Evolutionary conservation across 495 filamentous ascomycete species (phyloP).

Genomic region (Penicillium turbatum): DNA sequence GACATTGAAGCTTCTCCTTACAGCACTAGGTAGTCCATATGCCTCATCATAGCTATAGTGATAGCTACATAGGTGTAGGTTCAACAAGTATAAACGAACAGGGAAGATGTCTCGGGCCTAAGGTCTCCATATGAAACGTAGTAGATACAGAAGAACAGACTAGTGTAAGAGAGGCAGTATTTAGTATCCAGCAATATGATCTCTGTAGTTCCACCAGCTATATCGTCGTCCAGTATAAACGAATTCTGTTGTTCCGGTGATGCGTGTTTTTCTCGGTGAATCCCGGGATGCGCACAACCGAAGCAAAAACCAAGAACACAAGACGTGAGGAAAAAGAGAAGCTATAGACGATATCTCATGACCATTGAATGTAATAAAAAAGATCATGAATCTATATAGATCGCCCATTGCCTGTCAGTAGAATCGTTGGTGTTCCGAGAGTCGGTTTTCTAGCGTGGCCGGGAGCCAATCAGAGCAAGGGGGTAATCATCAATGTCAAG

Average conservation of each 20-base stretch:
- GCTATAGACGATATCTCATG: not conserved
- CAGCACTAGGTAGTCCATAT: no score
- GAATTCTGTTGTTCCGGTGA: constrained; percentile 5
- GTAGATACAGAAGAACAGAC: no score
- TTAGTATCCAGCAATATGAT: not conserved
- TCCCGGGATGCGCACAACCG: constrained; percentile 4
- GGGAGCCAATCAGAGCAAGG: constrained; percentile 38
- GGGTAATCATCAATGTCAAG: constrained; percentile 43
- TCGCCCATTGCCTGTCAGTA: not conserved
- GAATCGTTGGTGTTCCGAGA: constrained; percentile 4
- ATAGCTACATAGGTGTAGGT: no score
- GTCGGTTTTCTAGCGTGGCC: constrained; percentile 6
- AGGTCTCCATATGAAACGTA: no score
- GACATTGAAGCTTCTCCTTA: no score
- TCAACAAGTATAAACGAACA: no score
- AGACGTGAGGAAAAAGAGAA: not conserved
- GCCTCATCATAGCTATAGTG: no score
- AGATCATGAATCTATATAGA: not conserved
- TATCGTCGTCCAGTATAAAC: not conserved
- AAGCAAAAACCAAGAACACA: not conserved
- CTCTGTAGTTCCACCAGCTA: not conserved
- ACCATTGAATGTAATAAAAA: not conserved
- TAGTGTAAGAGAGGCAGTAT: not conserved
- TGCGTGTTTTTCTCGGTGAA: constrained; percentile 8
- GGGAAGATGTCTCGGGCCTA: no score